These are phyloP conservation scores for Prillingera fragicola DNA, from an alignment of 1,284 basidiomycete genomes.

Conservation along the genomic window DNA sequence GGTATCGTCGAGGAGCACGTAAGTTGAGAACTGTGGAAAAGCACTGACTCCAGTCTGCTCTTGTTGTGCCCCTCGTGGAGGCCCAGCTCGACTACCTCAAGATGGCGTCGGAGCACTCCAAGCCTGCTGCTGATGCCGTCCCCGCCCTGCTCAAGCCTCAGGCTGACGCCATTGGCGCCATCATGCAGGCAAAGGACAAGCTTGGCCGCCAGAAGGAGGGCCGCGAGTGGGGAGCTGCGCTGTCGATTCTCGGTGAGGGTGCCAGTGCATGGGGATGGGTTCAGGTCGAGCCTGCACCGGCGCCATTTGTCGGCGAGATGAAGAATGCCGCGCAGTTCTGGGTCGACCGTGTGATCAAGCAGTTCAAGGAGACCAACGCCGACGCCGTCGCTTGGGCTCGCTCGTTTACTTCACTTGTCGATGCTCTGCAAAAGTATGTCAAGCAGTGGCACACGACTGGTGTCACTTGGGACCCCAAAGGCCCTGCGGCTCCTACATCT, in stretches of 20 bases:
- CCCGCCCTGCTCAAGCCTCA: slow-evolving; percentile 62
- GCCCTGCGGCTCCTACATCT: slow-evolving; percentile 8
- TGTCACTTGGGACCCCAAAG: slow-evolving; percentile 78
- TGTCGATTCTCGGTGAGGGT: slow-evolving; percentile 76
- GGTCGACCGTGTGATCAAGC: slow-evolving; percentile 84
- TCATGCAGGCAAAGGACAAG: slow-evolving; percentile 74
- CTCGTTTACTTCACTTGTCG: slow-evolving; percentile 65
- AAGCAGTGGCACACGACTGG: slow-evolving; percentile 84
- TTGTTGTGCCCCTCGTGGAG: slow-evolving; percentile 65
- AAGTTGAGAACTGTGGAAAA: slow-evolving; percentile 42
- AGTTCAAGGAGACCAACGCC: slow-evolving; percentile 85
- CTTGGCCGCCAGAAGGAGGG: slow-evolving; percentile 62
- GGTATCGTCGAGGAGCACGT: slow-evolving; percentile 72
- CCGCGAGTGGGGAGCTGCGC: slow-evolving; percentile 73
- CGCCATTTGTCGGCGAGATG: slow-evolving; percentile 72
- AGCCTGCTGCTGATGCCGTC: slow-evolving; percentile 57
- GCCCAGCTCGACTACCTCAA: slow-evolving; percentile 66
- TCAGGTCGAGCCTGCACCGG: slow-evolving; percentile 61
- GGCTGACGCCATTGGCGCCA: slow-evolving; percentile 65
- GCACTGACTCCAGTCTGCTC: slow-evolving; percentile 54
- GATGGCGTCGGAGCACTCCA: slow-evolving; percentile 66
- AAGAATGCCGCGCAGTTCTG: slow-evolving; percentile 89
- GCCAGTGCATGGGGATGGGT: slow-evolving; percentile 90
- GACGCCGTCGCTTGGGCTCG: slow-evolving; percentile 86
- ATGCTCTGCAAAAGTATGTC: slow-evolving; percentile 76